A percentile compares a stretch with the other conserved stretches of the same genome.
phyloP scores from a whole-genome alignment of 768 basidiomycete genomes.

The Sporobolomyces pararoseus region DNA sequence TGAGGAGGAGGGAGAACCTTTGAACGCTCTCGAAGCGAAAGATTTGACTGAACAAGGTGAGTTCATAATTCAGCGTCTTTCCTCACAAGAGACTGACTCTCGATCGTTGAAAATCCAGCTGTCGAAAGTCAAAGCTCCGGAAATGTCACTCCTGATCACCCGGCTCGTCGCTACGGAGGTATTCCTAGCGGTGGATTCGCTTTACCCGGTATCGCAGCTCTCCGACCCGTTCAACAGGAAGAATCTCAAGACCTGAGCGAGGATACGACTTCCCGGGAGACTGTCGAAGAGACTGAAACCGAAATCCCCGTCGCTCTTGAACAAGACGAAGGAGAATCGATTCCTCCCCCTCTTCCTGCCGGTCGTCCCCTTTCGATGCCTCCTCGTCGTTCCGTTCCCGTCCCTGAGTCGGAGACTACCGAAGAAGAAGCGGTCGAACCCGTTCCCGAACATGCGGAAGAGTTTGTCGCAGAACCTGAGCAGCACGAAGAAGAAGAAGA shows the following conservation, averaged over 20 bases:
- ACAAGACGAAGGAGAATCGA: not conserved
- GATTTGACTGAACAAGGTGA: slow-evolving; percentile 19
- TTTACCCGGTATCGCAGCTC: slow-evolving; percentile 27
- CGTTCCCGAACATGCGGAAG: not conserved
- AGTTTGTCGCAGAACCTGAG: slow-evolving; percentile 29
- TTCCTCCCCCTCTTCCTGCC: slow-evolving; percentile 20
- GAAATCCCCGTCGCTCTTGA: not conserved
- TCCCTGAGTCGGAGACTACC: not conserved
- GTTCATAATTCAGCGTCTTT: not conserved
- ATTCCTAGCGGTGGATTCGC: slow-evolving; percentile 33
- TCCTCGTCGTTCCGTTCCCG: slow-evolving; percentile 20
- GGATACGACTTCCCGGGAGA: not conserved
- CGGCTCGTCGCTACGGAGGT: slow-evolving; percentile 22
- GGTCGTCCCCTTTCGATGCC: slow-evolving; percentile 15
- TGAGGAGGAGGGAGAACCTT: not conserved
- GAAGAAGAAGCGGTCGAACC: not conserved
- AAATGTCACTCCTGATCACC: not conserved
- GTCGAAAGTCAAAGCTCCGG: slow-evolving; percentile 13
- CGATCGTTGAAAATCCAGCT: not conserved
- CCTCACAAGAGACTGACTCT: not conserved
- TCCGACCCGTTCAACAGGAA: slow-evolving; percentile 5
- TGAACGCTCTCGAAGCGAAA: not conserved
- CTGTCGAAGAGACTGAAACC: not conserved
- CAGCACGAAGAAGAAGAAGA: not conserved
- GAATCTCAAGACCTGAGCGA: not conserved